These are phyloP conservation scores for Priceomyces haplophilus DNA, from an alignment of 805 yeast genomes.

Conservation along the genomic window DNA sequence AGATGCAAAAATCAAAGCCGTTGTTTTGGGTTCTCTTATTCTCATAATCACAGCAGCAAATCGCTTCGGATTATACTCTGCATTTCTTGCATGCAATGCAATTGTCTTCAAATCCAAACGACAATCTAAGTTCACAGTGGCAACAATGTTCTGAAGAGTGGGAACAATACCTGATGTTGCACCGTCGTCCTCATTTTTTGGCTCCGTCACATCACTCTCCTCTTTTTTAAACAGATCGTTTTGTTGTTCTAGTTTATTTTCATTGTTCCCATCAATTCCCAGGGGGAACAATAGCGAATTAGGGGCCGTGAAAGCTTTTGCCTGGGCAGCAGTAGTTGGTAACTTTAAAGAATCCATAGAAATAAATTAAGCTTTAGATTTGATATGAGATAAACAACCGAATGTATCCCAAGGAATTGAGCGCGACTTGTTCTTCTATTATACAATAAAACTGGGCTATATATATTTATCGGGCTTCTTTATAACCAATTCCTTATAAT, in stretches of 20 bases:
- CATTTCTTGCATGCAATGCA: conserved; percentile 97
- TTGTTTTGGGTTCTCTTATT: conserved; percentile 97
- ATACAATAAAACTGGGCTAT: conserved; percentile 1
- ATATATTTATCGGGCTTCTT: background rate
- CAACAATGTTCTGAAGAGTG: conserved; percentile 91
- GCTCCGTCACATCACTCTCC: conserved; percentile 29
- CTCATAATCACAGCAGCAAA: conserved; percentile 99
- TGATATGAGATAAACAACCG: conserved; percentile 34
- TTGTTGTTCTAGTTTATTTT: conserved; percentile 12
- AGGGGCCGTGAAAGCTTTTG: conserved; percentile 67
- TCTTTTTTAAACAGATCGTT: conserved; percentile 9
- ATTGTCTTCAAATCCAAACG: conserved; percentile 94
- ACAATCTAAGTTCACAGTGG: conserved; percentile 95
- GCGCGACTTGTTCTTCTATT: conserved; percentile 1
- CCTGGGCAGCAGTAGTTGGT: conserved; percentile 76
- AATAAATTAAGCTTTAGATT: conserved; percentile 7
- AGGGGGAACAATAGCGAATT: conserved; percentile 63
- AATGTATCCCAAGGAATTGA: conserved; percentile 36
- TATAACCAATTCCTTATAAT: too few relatives aligned
- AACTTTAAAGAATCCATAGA: conserved; percentile 69
- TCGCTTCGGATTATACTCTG: conserved; percentile 97
- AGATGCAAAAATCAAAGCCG: conserved; percentile 95
- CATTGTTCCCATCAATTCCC: conserved; percentile 31
- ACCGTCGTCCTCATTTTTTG: conserved; percentile 55
- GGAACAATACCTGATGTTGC: conserved; percentile 96